Percentiles rank a stretch among this genome's conserved stretches.
These are phyloP conservation scores for Phialophora chinensis DNA, from an alignment of 2,329 filamentous ascomycete species.

Conservation along the genomic window DNA sequence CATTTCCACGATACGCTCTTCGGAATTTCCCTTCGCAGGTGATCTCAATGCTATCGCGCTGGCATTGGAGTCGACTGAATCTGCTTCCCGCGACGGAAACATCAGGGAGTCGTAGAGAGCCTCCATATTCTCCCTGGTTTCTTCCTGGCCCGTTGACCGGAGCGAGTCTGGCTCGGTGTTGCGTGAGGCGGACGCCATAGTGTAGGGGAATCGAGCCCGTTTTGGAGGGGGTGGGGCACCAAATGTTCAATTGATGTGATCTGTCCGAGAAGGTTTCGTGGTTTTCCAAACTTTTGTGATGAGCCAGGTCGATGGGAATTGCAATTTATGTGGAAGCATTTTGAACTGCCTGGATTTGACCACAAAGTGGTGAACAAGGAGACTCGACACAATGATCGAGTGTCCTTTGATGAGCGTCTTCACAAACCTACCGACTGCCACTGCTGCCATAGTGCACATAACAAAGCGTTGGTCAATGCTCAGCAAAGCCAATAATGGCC, in stretches of 20 bases:
- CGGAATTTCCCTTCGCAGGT: too few species aligned
- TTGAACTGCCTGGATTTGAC: not conserved
- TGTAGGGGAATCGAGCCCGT: not conserved
- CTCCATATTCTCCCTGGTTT: not conserved
- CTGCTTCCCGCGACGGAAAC: not conserved
- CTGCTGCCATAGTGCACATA: not conserved
- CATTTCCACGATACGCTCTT: not conserved
- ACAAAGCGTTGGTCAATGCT: not conserved
- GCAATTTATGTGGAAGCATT: not conserved
- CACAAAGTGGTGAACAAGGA: not conserved
- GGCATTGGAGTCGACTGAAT: not conserved
- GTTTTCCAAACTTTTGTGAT: not conserved
- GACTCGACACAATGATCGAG: not conserved
- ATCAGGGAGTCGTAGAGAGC: too few species aligned
- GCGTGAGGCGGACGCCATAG: not conserved
- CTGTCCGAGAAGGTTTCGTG: too few species aligned
- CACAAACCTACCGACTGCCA: too few species aligned
- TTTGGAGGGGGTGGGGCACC: not conserved
- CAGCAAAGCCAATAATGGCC: not conserved
- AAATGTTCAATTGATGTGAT: not conserved
- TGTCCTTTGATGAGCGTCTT: not conserved
- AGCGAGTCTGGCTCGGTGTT: not conserved
- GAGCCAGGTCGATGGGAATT: not conserved
- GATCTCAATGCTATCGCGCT: not conserved
- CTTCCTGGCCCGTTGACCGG: not conserved